A percentile compares a stretch with the other conserved stretches of the same genome.
Conservation (phyloP, 768 basidiomycete genomes). For the Chlorophyllum brunneum region DNA sequence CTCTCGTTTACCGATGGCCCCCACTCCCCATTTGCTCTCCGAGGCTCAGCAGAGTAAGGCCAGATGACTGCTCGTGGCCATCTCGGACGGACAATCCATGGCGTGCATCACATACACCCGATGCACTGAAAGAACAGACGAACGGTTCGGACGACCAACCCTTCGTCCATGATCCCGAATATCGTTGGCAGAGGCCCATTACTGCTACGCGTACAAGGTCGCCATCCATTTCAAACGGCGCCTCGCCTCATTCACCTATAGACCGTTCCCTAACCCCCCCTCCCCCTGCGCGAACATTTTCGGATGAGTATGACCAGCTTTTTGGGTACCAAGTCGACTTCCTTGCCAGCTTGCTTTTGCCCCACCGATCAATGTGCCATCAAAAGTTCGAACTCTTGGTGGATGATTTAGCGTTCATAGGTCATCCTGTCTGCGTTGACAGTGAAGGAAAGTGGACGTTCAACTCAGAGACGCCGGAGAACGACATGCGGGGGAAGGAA, state of each 20-base stretch:
- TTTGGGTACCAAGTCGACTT: slow-evolving; percentile 81
- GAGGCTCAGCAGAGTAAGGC: slow-evolving; percentile 69
- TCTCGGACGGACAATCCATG: slow-evolving; percentile 70
- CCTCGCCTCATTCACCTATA: slow-evolving; percentile 41
- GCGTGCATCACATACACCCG: slow-evolving; percentile 45
- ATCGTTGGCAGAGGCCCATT: slow-evolving; percentile 61
- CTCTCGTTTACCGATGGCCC: slow-evolving; percentile 83
- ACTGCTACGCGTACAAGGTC: slow-evolving; percentile 42
- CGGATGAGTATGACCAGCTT: slow-evolving; percentile 59
- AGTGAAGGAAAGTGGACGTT: slow-evolving; percentile 73
- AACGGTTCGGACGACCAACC: slow-evolving; percentile 20
- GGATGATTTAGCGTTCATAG: slow-evolving; percentile 89
- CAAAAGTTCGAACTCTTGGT: slow-evolving; percentile 92
- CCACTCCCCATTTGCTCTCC: slow-evolving; percentile 60
- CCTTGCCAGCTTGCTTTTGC: slow-evolving; percentile 77
- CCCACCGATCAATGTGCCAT: slow-evolving; percentile 78
- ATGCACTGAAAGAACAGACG: slow-evolving; percentile 27
- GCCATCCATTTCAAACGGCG: slow-evolving; percentile 43
- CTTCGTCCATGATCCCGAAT: slow-evolving; percentile 39
- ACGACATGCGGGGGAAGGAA: slow-evolving; percentile 50
- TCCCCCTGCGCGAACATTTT: slow-evolving; percentile 26
- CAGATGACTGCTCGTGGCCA: slow-evolving; percentile 38
- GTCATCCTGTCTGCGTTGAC: slow-evolving; percentile 88
- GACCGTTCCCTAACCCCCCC: slow-evolving; percentile 44
- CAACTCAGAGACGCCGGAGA: slow-evolving; percentile 54